These are phyloP conservation scores for Tolypocladium tropicale DNA, from an alignment of 2,329 filamentous ascomycete genomes.

Conservation along the genomic window DNA sequence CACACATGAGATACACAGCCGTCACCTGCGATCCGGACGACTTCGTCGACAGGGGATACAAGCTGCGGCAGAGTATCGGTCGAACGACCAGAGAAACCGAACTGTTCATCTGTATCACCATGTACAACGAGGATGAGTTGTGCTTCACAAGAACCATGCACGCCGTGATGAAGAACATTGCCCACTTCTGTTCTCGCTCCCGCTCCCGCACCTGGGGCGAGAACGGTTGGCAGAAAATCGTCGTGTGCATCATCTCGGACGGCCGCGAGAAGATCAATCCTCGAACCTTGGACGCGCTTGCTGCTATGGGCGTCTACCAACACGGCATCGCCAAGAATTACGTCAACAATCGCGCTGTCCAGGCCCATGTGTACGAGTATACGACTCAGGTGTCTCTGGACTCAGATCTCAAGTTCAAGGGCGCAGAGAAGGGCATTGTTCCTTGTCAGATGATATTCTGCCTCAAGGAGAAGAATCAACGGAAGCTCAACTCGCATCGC, in stretches of 20 bases:
- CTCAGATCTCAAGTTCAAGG: slow-evolving; percentile 94
- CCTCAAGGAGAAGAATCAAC: slow-evolving; percentile 92
- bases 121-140: slow-evolving; percentile 99
- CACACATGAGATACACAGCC: slow-evolving; percentile 96
- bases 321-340: slow-evolving; percentile 97
- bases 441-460: slow-evolving; percentile 98
- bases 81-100: slow-evolving; percentile 80
- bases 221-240: slow-evolving; percentile 97
- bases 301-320: slow-evolving; percentile 96
- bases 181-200: slow-evolving; percentile 86
- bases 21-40: slow-evolving; percentile 98
- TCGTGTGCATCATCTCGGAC: slow-evolving; percentile 93
- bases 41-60: slow-evolving; percentile 81
- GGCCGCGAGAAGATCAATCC: slow-evolving; percentile 85
- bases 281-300: slow-evolving; percentile 83
- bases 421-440: slow-evolving; percentile 96
- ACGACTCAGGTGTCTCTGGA: slow-evolving; percentile 96
- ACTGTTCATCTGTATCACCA: slow-evolving; percentile 91
- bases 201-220: slow-evolving; percentile 96
- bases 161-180: slow-evolving; percentile 96
- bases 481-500: slow-evolving; percentile 95
- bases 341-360: slow-evolving; percentile 92
- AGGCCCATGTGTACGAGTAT: slow-evolving; percentile 97
- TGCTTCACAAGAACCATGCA: slow-evolving; percentile 97
- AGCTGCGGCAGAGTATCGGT: slow-evolving; percentile 83